A percentile compares a stretch with the other conserved stretches of the same genome.
Conservation (phyloP, 176 grass and related monocot species). For the Ananas comosus region DNA sequence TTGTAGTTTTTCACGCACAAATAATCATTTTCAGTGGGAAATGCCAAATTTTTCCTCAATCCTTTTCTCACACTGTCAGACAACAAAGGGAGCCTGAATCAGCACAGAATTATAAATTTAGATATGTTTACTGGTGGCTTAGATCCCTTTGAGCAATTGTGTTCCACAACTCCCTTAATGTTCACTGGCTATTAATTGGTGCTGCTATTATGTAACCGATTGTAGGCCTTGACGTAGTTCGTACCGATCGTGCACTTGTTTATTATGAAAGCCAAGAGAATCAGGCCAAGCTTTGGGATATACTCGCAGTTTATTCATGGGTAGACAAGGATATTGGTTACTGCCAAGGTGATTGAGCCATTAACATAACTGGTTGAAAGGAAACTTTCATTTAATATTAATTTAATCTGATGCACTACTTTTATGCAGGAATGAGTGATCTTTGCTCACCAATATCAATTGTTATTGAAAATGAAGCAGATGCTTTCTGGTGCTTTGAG, state of each 20-base stretch:
- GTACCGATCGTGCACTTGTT: conserved; percentile 78
- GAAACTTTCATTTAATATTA: conserved; percentile 16
- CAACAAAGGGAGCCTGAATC: no score
- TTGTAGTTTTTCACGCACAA: neutral
- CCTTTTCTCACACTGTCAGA: no score
- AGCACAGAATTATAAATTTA: no score
- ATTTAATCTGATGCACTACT: conserved; percentile 21
- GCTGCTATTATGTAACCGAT: neutral
- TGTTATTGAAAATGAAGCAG: conserved; percentile 88
- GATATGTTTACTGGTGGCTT: neutral
- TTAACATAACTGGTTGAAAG: conserved; percentile 7
- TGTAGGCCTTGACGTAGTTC: conserved; percentile 82
- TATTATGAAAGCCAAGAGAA: conserved; percentile 83
- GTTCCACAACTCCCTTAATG: neutral
- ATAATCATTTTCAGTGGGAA: no score
- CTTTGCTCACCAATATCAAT: conserved; percentile 93
- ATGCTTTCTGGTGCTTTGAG: conserved; percentile 99
- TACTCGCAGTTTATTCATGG: conserved; percentile 93
- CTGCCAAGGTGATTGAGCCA: conserved; percentile 64
- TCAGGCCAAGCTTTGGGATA: conserved; percentile 74
- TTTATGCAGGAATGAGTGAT: conserved; percentile 87
- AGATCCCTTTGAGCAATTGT: neutral
- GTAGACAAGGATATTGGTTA: conserved; percentile 87
- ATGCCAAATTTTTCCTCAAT: no score
- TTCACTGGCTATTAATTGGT: neutral